Evolutionary conservation across 1,284 basidiomycete genomes (phyloP).

Genomic region (Anthracocystis walkeri): DNA sequence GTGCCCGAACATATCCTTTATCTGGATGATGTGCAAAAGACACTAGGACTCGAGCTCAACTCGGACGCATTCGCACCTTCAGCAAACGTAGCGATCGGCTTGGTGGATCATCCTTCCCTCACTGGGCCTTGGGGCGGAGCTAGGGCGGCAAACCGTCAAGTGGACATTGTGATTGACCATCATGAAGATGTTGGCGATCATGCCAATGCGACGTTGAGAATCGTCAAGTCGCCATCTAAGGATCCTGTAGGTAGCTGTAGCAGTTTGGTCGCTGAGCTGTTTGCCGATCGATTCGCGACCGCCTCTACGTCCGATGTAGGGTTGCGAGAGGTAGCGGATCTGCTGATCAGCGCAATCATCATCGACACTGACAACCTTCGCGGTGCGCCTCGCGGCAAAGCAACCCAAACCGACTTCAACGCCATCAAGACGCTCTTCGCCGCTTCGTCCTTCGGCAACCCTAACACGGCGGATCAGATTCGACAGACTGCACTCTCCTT

Average conservation of each 20-base stretch:
- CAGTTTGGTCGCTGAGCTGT: slow-evolving; percentile 55
- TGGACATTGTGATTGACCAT: slow-evolving; percentile 89
- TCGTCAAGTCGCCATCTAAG: slow-evolving; percentile 54
- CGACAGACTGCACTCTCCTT: slow-evolving; percentile 22
- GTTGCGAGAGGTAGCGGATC: slow-evolving; percentile 53
- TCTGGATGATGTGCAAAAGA: slow-evolving; percentile 50
- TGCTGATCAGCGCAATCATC: slow-evolving; percentile 70
- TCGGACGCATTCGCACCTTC: slow-evolving; percentile 34
- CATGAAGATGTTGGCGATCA: slow-evolving; percentile 86
- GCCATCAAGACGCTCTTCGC: slow-evolving; percentile 52
- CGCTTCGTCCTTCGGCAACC: slow-evolving; percentile 48
- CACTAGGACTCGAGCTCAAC: slow-evolving; percentile 26
- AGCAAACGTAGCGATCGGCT: slow-evolving; percentile 41
- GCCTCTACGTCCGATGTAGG: slow-evolving; percentile 20
- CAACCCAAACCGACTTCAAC: slow-evolving; percentile 48
- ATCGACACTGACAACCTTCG: slow-evolving; percentile 67
- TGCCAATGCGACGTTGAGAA: slow-evolving; percentile 65
- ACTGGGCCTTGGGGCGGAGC: slow-evolving; percentile 48
- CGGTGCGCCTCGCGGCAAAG: slow-evolving; percentile 53
- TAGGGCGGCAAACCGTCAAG: slow-evolving; percentile 68
- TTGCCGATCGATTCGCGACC: slow-evolving; percentile 28
- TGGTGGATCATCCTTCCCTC: slow-evolving; percentile 57
- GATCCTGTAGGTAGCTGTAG: slow-evolving; percentile 56
- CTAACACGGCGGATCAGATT: slow-evolving; percentile 25
- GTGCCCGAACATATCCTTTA: slow-evolving; percentile 30